Conservation (phyloP, 2,329 filamentous ascomycete species). For the Penicillium sp. region DNA sequence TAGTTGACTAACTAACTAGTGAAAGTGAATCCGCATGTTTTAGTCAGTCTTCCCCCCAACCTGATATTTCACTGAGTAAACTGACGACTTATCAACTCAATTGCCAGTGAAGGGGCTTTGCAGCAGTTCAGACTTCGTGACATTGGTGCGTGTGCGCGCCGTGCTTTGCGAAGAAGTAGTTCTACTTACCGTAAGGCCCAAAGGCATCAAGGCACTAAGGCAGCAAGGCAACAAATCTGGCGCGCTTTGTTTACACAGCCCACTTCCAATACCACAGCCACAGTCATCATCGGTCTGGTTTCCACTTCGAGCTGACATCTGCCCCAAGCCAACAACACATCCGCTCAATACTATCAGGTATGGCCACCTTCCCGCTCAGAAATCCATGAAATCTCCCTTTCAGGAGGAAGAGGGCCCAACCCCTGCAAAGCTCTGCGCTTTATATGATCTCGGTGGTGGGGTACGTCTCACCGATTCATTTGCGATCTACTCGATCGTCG, state of each 20-base stretch:
- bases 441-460: slow-evolving; percentile 12
- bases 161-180: no score
- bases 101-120: no score
- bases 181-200: no score
- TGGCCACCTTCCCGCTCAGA: neutral
- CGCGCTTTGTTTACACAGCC: slow-evolving; percentile 4
- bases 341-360: neutral
- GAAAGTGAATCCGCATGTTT: no score
- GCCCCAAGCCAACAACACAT: neutral
- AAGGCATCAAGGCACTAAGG: neutral
- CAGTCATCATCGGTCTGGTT: neutral
- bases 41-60: no score
- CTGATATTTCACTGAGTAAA: no score
- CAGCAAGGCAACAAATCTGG: neutral
- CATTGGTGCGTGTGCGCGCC: no score
- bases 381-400: slow-evolving; percentile 2
- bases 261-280: neutral
- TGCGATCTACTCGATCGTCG: slow-evolving; percentile 17
- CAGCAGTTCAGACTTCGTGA: no score
- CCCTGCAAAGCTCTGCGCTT: slow-evolving; percentile 12
- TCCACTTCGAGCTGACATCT: neutral
- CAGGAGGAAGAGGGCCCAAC: slow-evolving; percentile 7
- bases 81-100: no score
- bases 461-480: slow-evolving; percentile 13
- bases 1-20: no score